Conservation (phyloP, 352 stramenopile genomes). For the Albugo laibachii region DNA sequence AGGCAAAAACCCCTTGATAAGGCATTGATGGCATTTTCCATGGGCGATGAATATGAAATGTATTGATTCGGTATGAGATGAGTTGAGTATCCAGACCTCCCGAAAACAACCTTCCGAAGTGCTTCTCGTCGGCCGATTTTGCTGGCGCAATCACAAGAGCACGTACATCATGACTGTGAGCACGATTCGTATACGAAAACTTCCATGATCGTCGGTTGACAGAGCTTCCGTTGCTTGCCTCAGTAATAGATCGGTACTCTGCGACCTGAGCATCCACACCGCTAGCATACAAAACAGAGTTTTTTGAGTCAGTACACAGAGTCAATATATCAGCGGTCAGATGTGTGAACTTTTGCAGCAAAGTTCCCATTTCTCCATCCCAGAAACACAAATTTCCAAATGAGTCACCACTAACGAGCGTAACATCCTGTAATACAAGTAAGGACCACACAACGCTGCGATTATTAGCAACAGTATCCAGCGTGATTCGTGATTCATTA, state of each 20-base stretch:
- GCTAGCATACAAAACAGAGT: constrained; percentile 82
- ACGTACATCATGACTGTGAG: constrained; percentile 82
- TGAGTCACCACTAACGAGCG: constrained; percentile 85
- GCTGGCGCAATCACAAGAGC: constrained; percentile 51
- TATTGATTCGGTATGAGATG: constrained; percentile 73
- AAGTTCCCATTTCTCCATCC: constrained; percentile 79
- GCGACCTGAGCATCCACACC: constrained; percentile 88
- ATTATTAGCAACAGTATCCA: constrained; percentile 46
- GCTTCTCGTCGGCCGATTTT: not conserved
- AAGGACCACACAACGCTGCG: constrained; percentile 74
- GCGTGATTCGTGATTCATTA: constrained; percentile 69
- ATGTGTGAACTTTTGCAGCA: constrained; percentile 85
- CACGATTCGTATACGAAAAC: constrained; percentile 76
- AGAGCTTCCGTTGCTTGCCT: constrained; percentile 10
- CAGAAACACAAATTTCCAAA: constrained; percentile 86
- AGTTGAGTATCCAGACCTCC: constrained; percentile 88
- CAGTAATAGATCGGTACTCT: constrained; percentile 21
- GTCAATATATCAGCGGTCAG: constrained; percentile 80
- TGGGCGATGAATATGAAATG: constrained; percentile 71
- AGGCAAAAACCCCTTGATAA: constrained; percentile 39
- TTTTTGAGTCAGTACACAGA: constrained; percentile 59
- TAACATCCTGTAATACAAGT: constrained; percentile 75
- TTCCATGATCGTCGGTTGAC: constrained; percentile 28
- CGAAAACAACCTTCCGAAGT: constrained; percentile 63
- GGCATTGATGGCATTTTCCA: constrained; percentile 81